Evolutionary conservation across 306 rosid species (phyloP).

Genomic region (Cucurbita argyrosperma): DNA sequence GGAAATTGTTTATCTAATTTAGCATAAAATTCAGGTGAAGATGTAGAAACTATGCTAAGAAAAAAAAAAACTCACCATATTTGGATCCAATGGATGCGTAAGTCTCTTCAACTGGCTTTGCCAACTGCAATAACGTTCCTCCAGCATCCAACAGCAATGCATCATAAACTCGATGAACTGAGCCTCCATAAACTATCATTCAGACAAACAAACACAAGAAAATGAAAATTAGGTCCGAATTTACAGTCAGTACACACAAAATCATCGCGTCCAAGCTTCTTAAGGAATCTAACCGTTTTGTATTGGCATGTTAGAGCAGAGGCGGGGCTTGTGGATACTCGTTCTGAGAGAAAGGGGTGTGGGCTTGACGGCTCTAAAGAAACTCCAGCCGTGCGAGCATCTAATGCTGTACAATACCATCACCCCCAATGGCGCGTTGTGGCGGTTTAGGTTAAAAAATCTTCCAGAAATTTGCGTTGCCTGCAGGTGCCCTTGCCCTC

Average conservation of each 20-base stretch:
- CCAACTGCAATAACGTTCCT: conserved; percentile 82
- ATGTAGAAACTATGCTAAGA: not conserved
- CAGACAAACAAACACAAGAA: not conserved
- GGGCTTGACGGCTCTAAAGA: not conserved
- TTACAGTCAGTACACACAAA: not conserved
- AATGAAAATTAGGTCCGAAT: not conserved
- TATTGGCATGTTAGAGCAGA: not conserved
- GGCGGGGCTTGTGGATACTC: not conserved
- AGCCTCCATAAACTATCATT: conserved; percentile 14
- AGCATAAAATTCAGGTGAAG: not conserved
- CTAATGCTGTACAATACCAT: not conserved
- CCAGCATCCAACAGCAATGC: conserved; percentile 88
- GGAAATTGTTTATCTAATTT: not conserved
- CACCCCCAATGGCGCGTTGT: not conserved
- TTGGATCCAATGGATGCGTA: conserved; percentile 63
- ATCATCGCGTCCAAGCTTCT: not conserved
- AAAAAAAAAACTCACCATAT: conserved; percentile 32
- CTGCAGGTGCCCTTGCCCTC: not conserved
- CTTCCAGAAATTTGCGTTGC: not conserved
- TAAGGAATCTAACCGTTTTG: not conserved
- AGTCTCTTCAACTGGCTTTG: conserved; percentile 58
- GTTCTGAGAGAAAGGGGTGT: not conserved
- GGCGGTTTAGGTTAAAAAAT: not conserved
- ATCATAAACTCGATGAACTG: conserved; percentile 31
- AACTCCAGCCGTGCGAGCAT: not conserved